Base-by-base conservation (phyloP, 2,329 filamentous ascomycete genomes). In the Hansfordia pulvinata region DNA sequence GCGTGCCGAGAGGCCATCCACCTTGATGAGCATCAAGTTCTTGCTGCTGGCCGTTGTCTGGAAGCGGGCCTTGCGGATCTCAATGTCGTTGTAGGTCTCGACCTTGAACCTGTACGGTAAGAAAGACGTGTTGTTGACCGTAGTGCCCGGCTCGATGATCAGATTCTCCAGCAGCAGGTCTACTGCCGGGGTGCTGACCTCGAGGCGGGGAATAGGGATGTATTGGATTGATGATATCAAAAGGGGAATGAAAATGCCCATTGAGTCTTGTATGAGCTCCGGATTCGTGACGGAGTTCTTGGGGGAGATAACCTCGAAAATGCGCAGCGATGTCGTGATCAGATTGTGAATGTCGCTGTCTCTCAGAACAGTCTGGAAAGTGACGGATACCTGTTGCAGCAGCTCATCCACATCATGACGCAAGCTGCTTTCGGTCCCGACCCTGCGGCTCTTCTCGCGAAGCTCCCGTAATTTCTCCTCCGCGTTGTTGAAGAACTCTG, bases 141-240 rank as follows among this genome's bases (percentile, higher is more conserved):
- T 92, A 30, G 64, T 64, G 6, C 88, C 88, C 0, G 88, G 88
- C 44, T 94, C 83, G 17, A 96, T 64, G 32, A 96, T 79, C 17
- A 96, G 61, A 36, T 93, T 94, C 46, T 96, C 88, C 3, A 96
- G 58, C 1, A 96, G 58, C 5, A 96, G 66, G 40, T 94, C 86
- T 29, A 93, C 63, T 18, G 81, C 74, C 0, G 85, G 86, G 4
- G 77, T 79, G 1, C 82, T 79, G 5, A 94, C 62, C 49, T 94
- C 88, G n/a, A 94, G 53, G 4, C 88, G 76, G 1, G 86, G 86
- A 27, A 96, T 90, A 0, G 88, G 88, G 4, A 96, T 58, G 51
- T 84, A 85, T 47, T 94, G 85, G 17, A 96, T 64, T 3, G 72
- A 70, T 37, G 82, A 66, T 30, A 94, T 68, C 4, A 85, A 43